Base-by-base conservation (phyloP, 1,139 yeast genomes). In the Yamadazyma dendronema region DNA sequence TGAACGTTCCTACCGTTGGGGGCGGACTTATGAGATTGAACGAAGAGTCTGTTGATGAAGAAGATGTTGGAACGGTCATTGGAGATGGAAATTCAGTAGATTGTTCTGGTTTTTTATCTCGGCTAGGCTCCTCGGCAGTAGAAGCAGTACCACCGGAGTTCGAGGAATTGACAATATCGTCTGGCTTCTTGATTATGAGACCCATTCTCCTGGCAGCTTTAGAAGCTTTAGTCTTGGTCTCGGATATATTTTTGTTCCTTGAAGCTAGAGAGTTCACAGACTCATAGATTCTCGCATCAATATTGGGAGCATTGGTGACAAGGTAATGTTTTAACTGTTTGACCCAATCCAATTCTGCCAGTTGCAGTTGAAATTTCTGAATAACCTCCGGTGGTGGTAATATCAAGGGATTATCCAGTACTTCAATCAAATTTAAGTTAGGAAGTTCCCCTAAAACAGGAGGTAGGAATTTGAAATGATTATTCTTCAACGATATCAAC, bases 171-270 rank as follows among this genome's bases (percentile, higher is more conserved):
- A 25, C 22, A 3, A 39, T 35, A 9, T 57, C 63, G 4, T 61
- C 64, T 2, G 66, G 56, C 40, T 69, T 69, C 33, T 75, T 74
- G 37, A 76, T 75, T 24, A 83, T 79, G 25, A 83, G 69, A 0
- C 89, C 89, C 87, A 81, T 81, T 43, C 89, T 65, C 43, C 72
- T 54, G 0, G 74, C 67, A 2, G 77, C 76, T 51, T 79, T 81
- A 3, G 83, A 76, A 1, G 88, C 84, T 36, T 81, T 73, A 2
- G 80, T 65, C 39, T 68, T 67, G 14, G 79, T 71, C 39, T 77
- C 84, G n/a, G 81, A 75, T 13, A 77, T 68, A 40, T 81, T 76
- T 46, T 81, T 68, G 6, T 79, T 62, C 41, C 86, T 61, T 6
- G 56, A 44, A 6, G 65, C 38, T 22, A 52, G 50, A n/a, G 61